Evolutionary conservation across 148 eudicot species (phyloP).

Genomic region (Chenopodium berlandieri): DNA sequence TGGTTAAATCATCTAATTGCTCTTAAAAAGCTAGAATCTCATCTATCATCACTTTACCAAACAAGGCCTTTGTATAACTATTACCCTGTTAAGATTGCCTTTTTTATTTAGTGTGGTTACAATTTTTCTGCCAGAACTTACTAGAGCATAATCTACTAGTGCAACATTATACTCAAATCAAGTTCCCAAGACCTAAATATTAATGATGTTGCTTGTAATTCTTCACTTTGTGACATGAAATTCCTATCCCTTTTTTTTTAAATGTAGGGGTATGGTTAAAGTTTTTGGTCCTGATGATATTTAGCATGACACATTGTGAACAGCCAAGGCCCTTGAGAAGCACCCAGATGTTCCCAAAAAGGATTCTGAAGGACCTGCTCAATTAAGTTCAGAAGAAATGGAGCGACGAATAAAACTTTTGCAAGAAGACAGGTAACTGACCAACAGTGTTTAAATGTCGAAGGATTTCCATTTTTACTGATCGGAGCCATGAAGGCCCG

Average conservation of each 20-base stretch:
- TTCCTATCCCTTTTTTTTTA: slow-evolving; percentile 5
- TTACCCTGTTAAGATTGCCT: not conserved
- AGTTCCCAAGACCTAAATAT: not conserved
- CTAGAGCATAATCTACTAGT: not conserved
- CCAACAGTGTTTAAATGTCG: not conserved
- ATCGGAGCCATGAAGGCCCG: not conserved
- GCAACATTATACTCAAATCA: not conserved
- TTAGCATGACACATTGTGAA: slow-evolving; percentile 40
- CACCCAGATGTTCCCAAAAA: slow-evolving; percentile 42
- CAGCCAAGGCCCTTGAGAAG: slow-evolving; percentile 62
- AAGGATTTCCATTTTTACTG: not conserved
- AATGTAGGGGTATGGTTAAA: slow-evolving; percentile 30
- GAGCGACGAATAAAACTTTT: slow-evolving; percentile 70
- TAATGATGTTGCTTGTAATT: slow-evolving; percentile 5
- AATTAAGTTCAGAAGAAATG: slow-evolving; percentile 59
- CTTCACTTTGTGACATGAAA: slow-evolving; percentile 11
- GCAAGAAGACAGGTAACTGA: slow-evolving; percentile 63
- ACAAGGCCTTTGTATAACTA: not conserved
- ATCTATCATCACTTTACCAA: no score
- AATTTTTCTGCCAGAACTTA: not conserved
- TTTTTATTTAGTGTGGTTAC: no score
- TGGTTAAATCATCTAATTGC: no score
- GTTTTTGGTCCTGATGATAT: slow-evolving; percentile 30
- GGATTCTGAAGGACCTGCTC: slow-evolving; percentile 43
- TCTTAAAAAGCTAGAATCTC: not conserved